phyloP scores from a whole-genome alignment of 306 rosid genomes.

The Gynostemma pentaphyllum region DNA sequence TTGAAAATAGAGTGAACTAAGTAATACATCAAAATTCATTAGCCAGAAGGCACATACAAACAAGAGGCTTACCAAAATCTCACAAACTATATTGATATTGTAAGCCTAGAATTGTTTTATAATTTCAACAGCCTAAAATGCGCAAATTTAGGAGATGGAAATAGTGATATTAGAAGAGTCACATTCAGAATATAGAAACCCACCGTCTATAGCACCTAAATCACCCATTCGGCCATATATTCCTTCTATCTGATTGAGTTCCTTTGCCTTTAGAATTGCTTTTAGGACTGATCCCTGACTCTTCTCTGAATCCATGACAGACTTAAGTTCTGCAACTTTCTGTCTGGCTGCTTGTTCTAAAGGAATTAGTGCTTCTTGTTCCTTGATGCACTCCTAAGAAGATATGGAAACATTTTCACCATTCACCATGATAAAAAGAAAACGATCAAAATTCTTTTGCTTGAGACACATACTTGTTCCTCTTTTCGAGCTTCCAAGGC shows the following conservation, averaged over 20 bases:
- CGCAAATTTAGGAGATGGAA: not conserved
- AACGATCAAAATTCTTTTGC: not conserved
- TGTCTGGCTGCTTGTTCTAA: conserved; percentile 92
- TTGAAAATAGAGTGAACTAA: not conserved
- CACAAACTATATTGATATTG: not conserved
- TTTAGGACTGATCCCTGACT: conserved; percentile 83
- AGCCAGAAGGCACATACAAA: not conserved
- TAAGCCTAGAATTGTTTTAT: not conserved
- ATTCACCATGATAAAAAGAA: conserved; percentile 6
- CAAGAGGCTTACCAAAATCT: not conserved
- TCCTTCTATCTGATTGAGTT: conserved; percentile 61
- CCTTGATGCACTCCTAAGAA: conserved; percentile 51
- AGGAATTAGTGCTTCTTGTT: conserved; percentile 74
- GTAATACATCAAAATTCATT: not conserved
- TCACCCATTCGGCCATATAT: conserved; percentile 98
- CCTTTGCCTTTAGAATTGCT: conserved; percentile 75
- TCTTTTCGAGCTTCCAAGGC: conserved; percentile 49
- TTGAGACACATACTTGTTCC: conserved; percentile 52
- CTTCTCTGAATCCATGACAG: conserved; percentile 75
- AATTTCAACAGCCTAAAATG: not conserved
- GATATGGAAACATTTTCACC: conserved; percentile 14
- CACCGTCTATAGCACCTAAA: conserved; percentile 94
- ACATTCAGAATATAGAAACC: conserved; percentile 12
- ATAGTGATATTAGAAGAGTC: not conserved
- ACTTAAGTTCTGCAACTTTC: conserved; percentile 88